These are phyloP conservation scores for Trichoderma hamatum DNA, from an alignment of 2,329 filamentous ascomycete species.

Conservation along the genomic window DNA sequence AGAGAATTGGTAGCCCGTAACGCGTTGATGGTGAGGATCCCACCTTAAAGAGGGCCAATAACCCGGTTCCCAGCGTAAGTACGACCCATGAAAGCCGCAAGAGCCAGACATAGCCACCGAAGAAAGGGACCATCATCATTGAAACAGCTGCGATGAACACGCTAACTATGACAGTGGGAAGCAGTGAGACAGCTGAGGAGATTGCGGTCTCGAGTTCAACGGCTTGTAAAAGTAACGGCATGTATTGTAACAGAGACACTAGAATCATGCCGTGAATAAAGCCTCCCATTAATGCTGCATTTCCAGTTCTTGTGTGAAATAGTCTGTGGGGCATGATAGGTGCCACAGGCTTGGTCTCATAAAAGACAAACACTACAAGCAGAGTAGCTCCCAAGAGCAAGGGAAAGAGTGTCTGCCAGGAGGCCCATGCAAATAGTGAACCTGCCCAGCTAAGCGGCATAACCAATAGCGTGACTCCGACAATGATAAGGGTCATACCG, in stretches of 20 bases:
- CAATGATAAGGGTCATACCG: slow-evolving; percentile 35
- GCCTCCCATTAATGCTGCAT: not conserved
- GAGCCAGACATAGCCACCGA: not conserved
- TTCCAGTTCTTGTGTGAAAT: not conserved
- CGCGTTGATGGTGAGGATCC: not conserved
- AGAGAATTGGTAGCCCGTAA: not conserved
- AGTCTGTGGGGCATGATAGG: not conserved
- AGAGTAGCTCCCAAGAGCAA: slow-evolving; percentile 37
- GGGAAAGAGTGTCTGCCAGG: slow-evolving; percentile 40
- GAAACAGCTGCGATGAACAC: not conserved
- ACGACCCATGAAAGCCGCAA: not conserved
- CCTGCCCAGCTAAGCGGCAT: slow-evolving; percentile 43
- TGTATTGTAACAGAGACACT: not conserved
- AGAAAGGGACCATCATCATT: not conserved
- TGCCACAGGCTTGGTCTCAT: slow-evolving; percentile 36
- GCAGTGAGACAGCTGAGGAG: not conserved
- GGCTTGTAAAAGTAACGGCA: not conserved
- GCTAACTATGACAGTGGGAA: not conserved
- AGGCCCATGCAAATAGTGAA: slow-evolving; percentile 39
- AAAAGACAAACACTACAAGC: slow-evolving; percentile 36
- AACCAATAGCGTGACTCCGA: slow-evolving; percentile 34
- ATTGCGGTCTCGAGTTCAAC: not conserved
- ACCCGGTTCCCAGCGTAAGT: not conserved
- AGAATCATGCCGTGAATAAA: not conserved
- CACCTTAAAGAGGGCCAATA: not conserved